Evolutionary conservation across 1,284 basidiomycete genomes (phyloP).

Genomic region (Leccinum solheimii): DNA sequence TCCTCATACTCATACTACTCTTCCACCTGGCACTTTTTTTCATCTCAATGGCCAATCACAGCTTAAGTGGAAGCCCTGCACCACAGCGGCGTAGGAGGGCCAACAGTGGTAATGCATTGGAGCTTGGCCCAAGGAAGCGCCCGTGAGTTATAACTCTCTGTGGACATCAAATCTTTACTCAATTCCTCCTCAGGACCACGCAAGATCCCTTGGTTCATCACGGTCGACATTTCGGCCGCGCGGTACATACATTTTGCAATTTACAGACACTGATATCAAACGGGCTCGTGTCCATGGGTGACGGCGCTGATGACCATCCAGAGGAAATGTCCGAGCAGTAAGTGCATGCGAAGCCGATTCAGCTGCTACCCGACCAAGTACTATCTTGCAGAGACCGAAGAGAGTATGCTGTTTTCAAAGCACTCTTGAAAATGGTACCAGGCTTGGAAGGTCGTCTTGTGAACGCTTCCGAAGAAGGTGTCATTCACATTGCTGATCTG

Average conservation of each 20-base stretch:
- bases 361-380: too few species aligned
- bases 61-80: not conserved
- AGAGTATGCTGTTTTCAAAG: constrained; percentile 1
- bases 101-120: not conserved
- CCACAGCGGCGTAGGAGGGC: not conserved
- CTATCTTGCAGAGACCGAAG: not conserved
- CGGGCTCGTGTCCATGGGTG: not conserved
- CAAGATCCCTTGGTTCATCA: not conserved
- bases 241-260: not conserved
- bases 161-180: not conserved
- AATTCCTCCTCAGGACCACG: not conserved
- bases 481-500: not conserved
- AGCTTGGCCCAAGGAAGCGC: not conserved
- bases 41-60: not conserved
- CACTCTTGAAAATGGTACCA: not conserved
- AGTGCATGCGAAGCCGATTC: not conserved
- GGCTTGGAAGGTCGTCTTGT: not conserved
- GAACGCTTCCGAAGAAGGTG: not conserved
- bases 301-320: not conserved
- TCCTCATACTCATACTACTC: not conserved
- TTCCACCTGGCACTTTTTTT: not conserved
- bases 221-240: not conserved
- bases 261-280: not conserved
- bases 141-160: not conserved
- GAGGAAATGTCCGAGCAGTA: not conserved